Conservation (phyloP, 768 basidiomycete genomes). For the Hysterangium stoloniferum region DNA sequence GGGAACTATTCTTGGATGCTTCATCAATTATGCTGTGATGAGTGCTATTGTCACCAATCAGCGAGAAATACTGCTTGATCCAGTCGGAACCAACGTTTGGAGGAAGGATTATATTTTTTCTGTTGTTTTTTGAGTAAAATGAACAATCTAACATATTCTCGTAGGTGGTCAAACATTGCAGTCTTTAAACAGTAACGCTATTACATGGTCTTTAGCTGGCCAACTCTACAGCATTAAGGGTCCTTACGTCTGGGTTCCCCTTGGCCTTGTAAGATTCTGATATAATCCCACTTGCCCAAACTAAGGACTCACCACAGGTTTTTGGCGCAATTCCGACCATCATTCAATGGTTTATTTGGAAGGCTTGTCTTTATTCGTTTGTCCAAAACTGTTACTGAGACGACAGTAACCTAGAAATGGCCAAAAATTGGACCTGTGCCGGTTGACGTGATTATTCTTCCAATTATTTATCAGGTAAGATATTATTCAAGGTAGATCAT, state of each 20-base stretch:
- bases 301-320: conserved; percentile 17
- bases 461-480: conserved; percentile 45
- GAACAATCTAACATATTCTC: background rate
- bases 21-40: conserved; percentile 39
- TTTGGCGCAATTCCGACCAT: conserved; percentile 46
- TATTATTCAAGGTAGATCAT: no score
- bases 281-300: background rate
- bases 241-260: conserved; percentile 49
- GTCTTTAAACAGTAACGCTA: conserved; percentile 46
- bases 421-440: conserved; percentile 44
- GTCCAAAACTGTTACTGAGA: background rate
- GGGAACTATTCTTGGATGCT: conserved; percentile 48
- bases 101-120: background rate
- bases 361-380: conserved; percentile 26
- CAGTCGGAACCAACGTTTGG: conserved; percentile 56
- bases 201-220: conserved; percentile 59
- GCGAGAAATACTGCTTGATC: conserved; percentile 43
- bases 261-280: conserved; percentile 28
- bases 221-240: conserved; percentile 46
- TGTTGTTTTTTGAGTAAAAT: background rate
- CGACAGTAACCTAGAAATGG: conserved; percentile 34
- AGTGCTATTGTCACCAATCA: conserved; percentile 36
- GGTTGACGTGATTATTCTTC: conserved; percentile 44
- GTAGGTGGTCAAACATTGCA: conserved; percentile 42
- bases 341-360: conserved; percentile 46